phyloP scores from a whole-genome alignment of 1,139 yeast genomes.

The Suhomyces bolitotheri region DNA sequence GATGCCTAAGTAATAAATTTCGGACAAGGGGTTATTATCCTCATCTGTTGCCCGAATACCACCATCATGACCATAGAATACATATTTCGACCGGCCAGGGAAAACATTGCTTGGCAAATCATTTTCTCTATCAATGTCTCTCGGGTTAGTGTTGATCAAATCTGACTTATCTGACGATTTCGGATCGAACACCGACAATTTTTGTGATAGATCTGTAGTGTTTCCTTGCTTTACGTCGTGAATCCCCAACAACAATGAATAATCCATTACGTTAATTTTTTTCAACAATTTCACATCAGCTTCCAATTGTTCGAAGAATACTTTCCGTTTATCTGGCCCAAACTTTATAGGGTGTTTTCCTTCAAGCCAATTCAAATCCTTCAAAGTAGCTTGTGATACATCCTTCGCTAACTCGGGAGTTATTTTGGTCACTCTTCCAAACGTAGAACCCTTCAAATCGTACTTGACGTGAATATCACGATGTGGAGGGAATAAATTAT shows the following conservation, averaged over 20 bases:
- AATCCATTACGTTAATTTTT: conserved; percentile 88
- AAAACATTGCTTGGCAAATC: conserved; percentile 50
- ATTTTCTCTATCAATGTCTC: conserved; percentile 39
- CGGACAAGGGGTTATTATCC: conserved; percentile 59
- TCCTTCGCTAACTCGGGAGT: conserved; percentile 26
- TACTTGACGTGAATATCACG: conserved; percentile 82
- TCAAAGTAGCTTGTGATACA: conserved; percentile 51
- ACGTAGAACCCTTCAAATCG: conserved; percentile 91
- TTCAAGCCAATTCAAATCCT: conserved; percentile 88
- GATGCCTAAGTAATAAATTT: conserved; percentile 87
- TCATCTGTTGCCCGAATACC: conserved; percentile 80
- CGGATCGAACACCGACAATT: conserved; percentile 52
- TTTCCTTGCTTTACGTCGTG: conserved; percentile 71
- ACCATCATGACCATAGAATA: conserved; percentile 80
- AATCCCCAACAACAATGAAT: conserved; percentile 82
- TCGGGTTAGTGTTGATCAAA: conserved; percentile 49
- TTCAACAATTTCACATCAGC: conserved; percentile 74
- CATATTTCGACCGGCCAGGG: conserved; percentile 52
- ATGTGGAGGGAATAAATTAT: conserved; percentile 93
- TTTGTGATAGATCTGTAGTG: conserved; percentile 28
- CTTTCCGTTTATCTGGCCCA: conserved; percentile 66
- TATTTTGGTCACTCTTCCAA: conserved; percentile 68
- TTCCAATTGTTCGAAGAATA: conserved; percentile 67
- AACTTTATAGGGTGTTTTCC: conserved; percentile 60
- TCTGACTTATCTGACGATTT: conserved; percentile 41